Percentiles rank a stretch among this genome's conserved stretches.
Evolutionary conservation across 169 alveolate species (phyloP).

Genomic region (Plasmodium knowlesi): DNA sequence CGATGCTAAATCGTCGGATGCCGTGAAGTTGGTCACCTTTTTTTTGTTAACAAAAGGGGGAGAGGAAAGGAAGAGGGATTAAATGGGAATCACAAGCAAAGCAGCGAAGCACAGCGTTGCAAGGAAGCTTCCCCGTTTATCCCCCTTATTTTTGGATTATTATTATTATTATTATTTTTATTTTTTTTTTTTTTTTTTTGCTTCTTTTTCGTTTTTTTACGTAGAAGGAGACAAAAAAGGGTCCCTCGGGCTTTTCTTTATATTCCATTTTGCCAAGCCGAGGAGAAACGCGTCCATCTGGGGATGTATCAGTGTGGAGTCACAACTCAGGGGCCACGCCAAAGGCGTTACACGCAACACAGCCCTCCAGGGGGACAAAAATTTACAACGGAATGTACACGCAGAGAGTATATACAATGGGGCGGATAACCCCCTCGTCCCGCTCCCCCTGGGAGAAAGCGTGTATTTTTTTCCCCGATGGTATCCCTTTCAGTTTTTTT

Average conservation of each 20-base stretch:
- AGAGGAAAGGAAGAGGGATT: neutral
- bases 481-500: neutral
- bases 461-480: neutral
- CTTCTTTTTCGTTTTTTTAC: constrained; percentile 21
- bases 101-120: neutral
- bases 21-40: constrained; percentile 52
- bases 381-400: neutral
- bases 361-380: neutral
- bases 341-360: neutral
- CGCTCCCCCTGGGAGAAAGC: neutral
- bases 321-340: neutral
- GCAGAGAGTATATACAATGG: neutral
- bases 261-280: constrained; percentile 37
- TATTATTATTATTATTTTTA: too few relatives aligned
- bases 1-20: constrained; percentile 20
- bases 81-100: neutral
- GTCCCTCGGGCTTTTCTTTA: constrained; percentile 73
- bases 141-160: neutral
- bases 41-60: constrained; percentile 2
- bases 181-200: too few relatives aligned
- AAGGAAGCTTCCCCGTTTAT: neutral
- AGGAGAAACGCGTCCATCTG: neutral
- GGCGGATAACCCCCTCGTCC: neutral
- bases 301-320: neutral
- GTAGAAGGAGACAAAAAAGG: constrained; percentile 56